These are phyloP conservation scores for Sordariomycetes sp. DNA, from an alignment of 2,329 filamentous ascomycete species.

Conservation along the genomic window DNA sequence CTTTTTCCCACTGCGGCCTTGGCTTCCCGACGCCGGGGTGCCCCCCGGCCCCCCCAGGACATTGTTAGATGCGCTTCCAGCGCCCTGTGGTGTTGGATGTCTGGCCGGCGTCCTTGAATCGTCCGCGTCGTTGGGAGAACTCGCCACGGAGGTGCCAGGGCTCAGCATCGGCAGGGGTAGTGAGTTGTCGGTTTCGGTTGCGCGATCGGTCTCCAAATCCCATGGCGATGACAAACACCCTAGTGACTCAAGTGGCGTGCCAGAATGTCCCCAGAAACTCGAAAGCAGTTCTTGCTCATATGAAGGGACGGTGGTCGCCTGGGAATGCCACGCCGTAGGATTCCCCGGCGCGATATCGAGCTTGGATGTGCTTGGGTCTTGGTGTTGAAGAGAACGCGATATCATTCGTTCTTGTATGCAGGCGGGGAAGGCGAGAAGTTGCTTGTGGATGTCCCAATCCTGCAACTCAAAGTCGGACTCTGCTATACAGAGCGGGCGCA, in stretches of 20 bases:
- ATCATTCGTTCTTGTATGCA: not conserved
- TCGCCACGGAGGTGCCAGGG: not conserved
- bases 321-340: not conserved
- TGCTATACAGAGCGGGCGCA: not conserved
- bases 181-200: not conserved
- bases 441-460: not conserved
- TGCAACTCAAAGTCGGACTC: constrained; percentile 1
- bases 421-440: not conserved
- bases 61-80: not conserved
- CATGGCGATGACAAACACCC: not conserved
- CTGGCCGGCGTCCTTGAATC: not conserved
- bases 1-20: not conserved
- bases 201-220: not conserved
- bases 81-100: not conserved
- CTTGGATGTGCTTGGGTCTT: not conserved
- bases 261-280: not conserved
- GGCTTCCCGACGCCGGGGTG: not conserved
- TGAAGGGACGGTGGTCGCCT: not conserved
- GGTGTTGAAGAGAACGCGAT: not conserved
- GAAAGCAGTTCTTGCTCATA: not conserved
- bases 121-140: constrained; percentile 2
- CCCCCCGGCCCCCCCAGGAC: not conserved
- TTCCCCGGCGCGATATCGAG: not conserved
- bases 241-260: not conserved
- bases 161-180: not conserved